Base-by-base conservation (phyloP, 371 early-diverging fungal genomes). In the Dichotomocladium elegans region DNA sequence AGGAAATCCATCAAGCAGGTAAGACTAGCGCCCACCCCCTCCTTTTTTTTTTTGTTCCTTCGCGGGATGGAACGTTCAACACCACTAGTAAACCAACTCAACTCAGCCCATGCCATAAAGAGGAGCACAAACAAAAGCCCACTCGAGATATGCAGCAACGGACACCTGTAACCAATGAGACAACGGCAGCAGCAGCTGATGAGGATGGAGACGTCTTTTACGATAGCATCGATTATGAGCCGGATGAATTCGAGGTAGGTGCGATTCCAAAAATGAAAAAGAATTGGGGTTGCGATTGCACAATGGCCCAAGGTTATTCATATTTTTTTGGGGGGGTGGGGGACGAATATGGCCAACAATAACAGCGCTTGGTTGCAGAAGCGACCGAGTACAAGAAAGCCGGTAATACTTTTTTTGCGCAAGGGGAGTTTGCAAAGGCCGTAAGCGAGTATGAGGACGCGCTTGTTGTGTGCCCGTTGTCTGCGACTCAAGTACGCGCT, bases 381-480 rank as follows among this genome's bases (percentile, higher is more conserved):
- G 77, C 83, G 11, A 65, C 65, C 14, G 66, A 71, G 28, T 76
- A 70, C 49, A 87, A 87, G 53, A 25, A 58, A 14, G 48, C 44
- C 25, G 87, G 87, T 21, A 87, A 87, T 28, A 41, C 58, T 7
- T 50, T 51, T 28, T 87, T 87, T 66, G 82, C 66, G 5, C 47
- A 63, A 27, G 72, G 63, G 24, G 67, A 80, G 25, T 85, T 68
- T 48, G 61, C 53, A 8, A 64, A 78, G 33, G 87, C 87, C 4
- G 65, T 83, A 27, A 53, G 51, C 15, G 63, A 74, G 35, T 89
- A 89, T 50, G 73, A 83, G 45, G 73, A 83, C 42, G 89, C 87
- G 0, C 56, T 86, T 17, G 66, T 73, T 10, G 61, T 71, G 0
- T 84, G 84, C 56, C 89, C 89, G 8, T 34, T 43, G 8, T 51